Conservation (phyloP, 805 yeast species). For the Cyberlindnera misumaiensis region DNA sequence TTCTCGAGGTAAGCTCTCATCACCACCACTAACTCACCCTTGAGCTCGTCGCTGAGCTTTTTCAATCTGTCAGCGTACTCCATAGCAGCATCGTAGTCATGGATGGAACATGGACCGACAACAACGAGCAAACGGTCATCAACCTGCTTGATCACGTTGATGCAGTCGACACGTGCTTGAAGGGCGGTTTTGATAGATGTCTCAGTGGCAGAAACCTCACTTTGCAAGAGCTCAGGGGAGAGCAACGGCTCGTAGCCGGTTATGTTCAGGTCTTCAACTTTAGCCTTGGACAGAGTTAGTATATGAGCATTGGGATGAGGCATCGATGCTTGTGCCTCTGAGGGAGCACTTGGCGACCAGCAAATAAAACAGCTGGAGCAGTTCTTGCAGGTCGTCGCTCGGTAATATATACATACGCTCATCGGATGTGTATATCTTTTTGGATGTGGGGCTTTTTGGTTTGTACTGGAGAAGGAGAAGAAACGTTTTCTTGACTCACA, state of each 20-base stretch:
- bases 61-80: constrained; percentile 76
- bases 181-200: constrained; percentile 56
- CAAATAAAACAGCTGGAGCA: too few relatives aligned
- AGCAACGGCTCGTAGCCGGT: constrained; percentile 90
- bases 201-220: constrained; percentile 66
- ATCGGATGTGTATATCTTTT: too few relatives aligned
- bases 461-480: too few relatives aligned
- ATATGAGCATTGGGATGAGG: too few relatives aligned
- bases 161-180: constrained; percentile 72
- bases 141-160: constrained; percentile 61
- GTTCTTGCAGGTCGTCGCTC: too few relatives aligned
- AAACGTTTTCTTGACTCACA: too few relatives aligned
- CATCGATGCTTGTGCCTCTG: too few relatives aligned
- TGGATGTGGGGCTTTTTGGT: too few relatives aligned
- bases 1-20: constrained; percentile 98
- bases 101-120: constrained; percentile 97
- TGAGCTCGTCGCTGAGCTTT: constrained; percentile 59
- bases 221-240: constrained; percentile 86
- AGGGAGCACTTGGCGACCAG: too few relatives aligned
- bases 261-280: constrained; percentile 66
- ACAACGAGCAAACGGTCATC: constrained; percentile 83
- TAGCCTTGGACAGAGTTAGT: constrained; percentile 14
- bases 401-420: too few relatives aligned
- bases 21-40: constrained; percentile 71
- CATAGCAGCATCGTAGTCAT: constrained; percentile 82